Conservation (phyloP, 169 alveolate genomes). For the Babesia caballi region DNA sequence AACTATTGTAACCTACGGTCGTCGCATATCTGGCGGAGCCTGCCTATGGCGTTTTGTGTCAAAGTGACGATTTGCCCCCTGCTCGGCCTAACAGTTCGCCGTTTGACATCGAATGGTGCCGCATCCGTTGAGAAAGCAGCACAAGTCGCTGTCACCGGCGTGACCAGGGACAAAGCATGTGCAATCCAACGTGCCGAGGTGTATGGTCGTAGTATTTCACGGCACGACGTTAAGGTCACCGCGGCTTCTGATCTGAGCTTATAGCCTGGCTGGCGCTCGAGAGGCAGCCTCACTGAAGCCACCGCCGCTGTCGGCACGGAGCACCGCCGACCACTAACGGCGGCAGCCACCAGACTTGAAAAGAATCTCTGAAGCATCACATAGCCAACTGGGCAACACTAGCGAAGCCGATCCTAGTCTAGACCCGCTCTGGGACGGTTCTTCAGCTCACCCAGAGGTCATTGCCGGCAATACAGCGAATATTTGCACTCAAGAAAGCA, state of each 20-base stretch:
- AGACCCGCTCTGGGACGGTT: too few species aligned
- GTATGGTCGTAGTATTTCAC: too few species aligned
- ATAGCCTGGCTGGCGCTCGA: too few species aligned
- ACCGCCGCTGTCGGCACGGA: neutral
- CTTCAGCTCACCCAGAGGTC: too few species aligned
- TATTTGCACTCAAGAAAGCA: too few species aligned
- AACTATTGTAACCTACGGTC: conserved; percentile 25
- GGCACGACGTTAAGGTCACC: too few species aligned
- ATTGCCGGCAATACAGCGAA: too few species aligned
- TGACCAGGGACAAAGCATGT: neutral
- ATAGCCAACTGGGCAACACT: too few species aligned
- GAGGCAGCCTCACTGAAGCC: too few species aligned
- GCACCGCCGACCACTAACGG: neutral
- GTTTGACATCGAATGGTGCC: conserved; percentile 2
- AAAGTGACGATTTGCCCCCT: conserved; percentile 41
- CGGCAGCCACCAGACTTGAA: neutral
- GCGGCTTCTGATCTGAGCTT: too few species aligned
- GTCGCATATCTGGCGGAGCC: conserved; percentile 24
- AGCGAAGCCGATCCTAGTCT: too few species aligned
- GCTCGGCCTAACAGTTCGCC: neutral
- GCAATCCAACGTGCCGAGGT: too few species aligned
- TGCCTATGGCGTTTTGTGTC: conserved; percentile 30
- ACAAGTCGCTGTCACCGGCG: neutral
- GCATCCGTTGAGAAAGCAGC: neutral
- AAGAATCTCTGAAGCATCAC: neutral